phyloP scores from a whole-genome alignment of 345 rosid species.

The Erysimum cheiranthoides region DNA sequence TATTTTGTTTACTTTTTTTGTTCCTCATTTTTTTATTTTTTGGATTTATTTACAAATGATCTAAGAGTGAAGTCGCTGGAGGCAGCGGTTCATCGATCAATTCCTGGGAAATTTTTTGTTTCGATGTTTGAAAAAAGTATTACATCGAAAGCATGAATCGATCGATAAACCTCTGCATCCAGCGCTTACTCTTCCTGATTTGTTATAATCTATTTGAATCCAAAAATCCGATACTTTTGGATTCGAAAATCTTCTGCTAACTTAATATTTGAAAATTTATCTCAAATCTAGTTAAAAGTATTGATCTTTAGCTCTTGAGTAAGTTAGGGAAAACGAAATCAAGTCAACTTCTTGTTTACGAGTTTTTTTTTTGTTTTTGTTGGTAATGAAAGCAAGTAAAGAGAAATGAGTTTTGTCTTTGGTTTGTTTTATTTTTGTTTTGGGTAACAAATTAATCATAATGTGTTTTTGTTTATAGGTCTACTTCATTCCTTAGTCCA shows the following conservation, averaged over 20 bases:
- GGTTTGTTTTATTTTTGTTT: background rate
- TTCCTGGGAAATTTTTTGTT: slow-evolving; percentile 62
- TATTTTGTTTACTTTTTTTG: background rate
- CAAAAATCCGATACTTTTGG: too few relatives aligned
- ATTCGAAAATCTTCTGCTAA: background rate
- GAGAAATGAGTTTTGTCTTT: slow-evolving; percentile 1
- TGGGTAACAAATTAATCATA: background rate
- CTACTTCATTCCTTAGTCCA: background rate
- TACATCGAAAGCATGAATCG: slow-evolving; percentile 65
- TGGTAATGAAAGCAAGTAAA: background rate
- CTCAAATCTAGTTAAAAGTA: background rate
- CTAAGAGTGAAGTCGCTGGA: slow-evolving; percentile 71
- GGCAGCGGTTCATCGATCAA: slow-evolving; percentile 99
- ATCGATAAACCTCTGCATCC: slow-evolving; percentile 99
- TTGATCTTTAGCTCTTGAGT: slow-evolving; percentile 15
- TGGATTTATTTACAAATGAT: slow-evolving; percentile 2
- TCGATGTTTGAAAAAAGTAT: slow-evolving; percentile 16
- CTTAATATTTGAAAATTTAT: background rate
- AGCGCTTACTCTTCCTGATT: slow-evolving; percentile 50
- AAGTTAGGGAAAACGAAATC: background rate
- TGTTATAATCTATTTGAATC: slow-evolving; percentile 4
- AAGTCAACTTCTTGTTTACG: too few relatives aligned
- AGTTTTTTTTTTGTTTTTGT: too few relatives aligned
- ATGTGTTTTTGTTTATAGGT: slow-evolving; percentile 1
- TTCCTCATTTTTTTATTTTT: too few relatives aligned